A percentile compares a stretch with the other conserved stretches of the same genome.
These are phyloP conservation scores for Backusella circina DNA, from an alignment of 192 early-diverging fungal species.

Conservation along the genomic window DNA sequence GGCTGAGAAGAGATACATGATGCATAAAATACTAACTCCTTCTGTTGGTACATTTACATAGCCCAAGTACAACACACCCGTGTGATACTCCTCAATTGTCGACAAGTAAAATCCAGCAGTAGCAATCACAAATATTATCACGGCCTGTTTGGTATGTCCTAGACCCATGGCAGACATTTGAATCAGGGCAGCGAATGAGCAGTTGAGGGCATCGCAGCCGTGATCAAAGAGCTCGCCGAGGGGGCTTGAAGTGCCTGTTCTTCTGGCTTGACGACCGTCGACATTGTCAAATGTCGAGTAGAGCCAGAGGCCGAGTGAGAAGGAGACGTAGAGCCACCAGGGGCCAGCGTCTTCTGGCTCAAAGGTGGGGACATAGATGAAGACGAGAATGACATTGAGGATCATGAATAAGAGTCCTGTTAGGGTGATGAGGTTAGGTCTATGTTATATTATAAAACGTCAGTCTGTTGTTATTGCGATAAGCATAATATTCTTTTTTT, in stretches of 20 bases:
- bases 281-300: slow-evolving; percentile 90
- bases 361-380: slow-evolving; percentile 72
- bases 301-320: slow-evolving; percentile 75
- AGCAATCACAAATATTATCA: slow-evolving; percentile 26
- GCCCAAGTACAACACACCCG: slow-evolving; percentile 77
- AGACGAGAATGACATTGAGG: slow-evolving; percentile 61
- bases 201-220: slow-evolving; percentile 47
- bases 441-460: slow-evolving; percentile 13
- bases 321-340: slow-evolving; percentile 77
- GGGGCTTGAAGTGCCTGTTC: slow-evolving; percentile 82
- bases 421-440: slow-evolving; percentile 89
- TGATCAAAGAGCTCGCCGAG: slow-evolving; percentile 96
- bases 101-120: slow-evolving; percentile 70
- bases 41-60: slow-evolving; percentile 85
- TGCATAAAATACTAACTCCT: slow-evolving; percentile 67
- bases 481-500: slow-evolving; percentile 2
- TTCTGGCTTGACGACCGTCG: slow-evolving; percentile 92
- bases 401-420: slow-evolving; percentile 81
- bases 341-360: slow-evolving; percentile 52
- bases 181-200: slow-evolving; percentile 27
- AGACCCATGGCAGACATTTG: slow-evolving; percentile 13
- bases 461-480: background rate
- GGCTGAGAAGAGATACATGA: slow-evolving; percentile 60
- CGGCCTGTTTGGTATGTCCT: slow-evolving; percentile 12
- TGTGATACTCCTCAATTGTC: slow-evolving; percentile 93